Percentiles rank a stretch among this genome's conserved stretches.
Conservation (phyloP, 2,329 filamentous ascomycete species). For the Dactylellina parvicollis region DNA sequence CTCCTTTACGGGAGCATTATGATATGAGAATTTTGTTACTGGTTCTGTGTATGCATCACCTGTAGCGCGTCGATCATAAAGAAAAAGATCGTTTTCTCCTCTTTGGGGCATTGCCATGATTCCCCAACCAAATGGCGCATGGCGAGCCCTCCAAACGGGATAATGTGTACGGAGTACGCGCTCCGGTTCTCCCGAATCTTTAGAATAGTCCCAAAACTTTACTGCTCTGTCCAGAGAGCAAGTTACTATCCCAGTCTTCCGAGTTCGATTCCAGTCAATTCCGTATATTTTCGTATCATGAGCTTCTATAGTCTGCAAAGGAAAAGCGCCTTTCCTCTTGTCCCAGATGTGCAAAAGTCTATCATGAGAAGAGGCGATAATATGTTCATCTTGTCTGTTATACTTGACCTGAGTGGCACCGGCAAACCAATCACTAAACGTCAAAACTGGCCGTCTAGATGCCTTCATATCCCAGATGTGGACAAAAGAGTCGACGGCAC, state of each 20-base stretch:
- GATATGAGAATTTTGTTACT: slow-evolving; percentile 70
- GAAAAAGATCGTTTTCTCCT: slow-evolving; percentile 82
- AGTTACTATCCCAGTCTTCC: slow-evolving; percentile 77
- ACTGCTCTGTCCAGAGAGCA: slow-evolving; percentile 92
- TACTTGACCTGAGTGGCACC: slow-evolving; percentile 96
- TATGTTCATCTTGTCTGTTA: slow-evolving; percentile 85
- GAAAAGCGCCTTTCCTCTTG: slow-evolving; percentile 78
- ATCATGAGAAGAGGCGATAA: slow-evolving; percentile 91
- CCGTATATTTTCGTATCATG: slow-evolving; percentile 95
- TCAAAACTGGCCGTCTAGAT: slow-evolving; percentile 75
- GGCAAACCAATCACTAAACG: slow-evolving; percentile 91
- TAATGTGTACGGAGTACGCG: slow-evolving; percentile 83
- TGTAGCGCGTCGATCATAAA: slow-evolving; percentile 74
- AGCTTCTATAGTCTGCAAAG: slow-evolving; percentile 83
- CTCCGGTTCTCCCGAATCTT: slow-evolving; percentile 72
- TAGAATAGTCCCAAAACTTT: slow-evolving; percentile 87
- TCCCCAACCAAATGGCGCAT: slow-evolving; percentile 88
- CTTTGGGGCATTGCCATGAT: slow-evolving; percentile 91
- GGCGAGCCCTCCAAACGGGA: slow-evolving; percentile 88
- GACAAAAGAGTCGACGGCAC: slow-evolving; percentile 90
- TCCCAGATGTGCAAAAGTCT: slow-evolving; percentile 91
- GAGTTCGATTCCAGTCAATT: slow-evolving; percentile 88
- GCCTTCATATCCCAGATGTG: slow-evolving; percentile 87
- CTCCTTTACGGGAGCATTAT: slow-evolving; percentile 80
- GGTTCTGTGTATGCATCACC: slow-evolving; percentile 65